Percentiles rank a stretch among this genome's conserved stretches.
Evolutionary conservation across 2,329 filamentous ascomycete genomes (phyloP).

Genomic region (Aspergillus unguis): DNA sequence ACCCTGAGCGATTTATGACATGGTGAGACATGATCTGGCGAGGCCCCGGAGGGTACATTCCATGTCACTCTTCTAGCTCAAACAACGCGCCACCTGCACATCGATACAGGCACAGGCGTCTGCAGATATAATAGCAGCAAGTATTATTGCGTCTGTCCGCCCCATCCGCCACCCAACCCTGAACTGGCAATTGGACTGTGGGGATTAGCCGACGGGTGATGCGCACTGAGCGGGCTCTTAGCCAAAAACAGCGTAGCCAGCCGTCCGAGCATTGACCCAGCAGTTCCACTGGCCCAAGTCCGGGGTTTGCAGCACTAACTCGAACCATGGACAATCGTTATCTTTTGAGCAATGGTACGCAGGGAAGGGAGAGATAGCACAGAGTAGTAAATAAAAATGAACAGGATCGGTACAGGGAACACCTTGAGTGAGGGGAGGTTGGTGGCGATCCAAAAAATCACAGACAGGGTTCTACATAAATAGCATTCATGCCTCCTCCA

Average conservation of each 20-base stretch:
- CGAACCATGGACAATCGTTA: too few relatives aligned
- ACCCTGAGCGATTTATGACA: background rate
- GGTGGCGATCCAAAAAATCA: too few relatives aligned
- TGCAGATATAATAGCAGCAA: background rate
- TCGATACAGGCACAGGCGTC: background rate
- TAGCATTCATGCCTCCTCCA: too few relatives aligned
- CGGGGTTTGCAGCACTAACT: too few relatives aligned
- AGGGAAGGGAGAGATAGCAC: too few relatives aligned
- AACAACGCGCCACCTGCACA: too few relatives aligned
- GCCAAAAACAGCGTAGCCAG: background rate
- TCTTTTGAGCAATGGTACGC: too few relatives aligned
- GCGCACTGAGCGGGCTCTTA: slow-evolving; percentile 9
- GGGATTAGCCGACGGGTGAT: slow-evolving; percentile 12
- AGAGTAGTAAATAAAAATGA: too few relatives aligned
- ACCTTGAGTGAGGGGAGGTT: too few relatives aligned
- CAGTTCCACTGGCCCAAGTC: too few relatives aligned
- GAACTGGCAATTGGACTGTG: slow-evolving; percentile 8
- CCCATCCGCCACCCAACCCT: slow-evolving; percentile 9
- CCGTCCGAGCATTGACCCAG: background rate
- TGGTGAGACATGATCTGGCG: background rate
- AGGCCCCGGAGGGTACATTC: background rate
- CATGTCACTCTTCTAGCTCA: background rate
- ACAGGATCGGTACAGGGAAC: too few relatives aligned
- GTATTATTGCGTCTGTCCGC: slow-evolving; percentile 11
- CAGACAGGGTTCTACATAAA: too few relatives aligned